Percentiles rank a stretch among this genome's conserved stretches.
phyloP scores from a whole-genome alignment of 768 basidiomycete species.

The Auricularia sp. region DNA sequence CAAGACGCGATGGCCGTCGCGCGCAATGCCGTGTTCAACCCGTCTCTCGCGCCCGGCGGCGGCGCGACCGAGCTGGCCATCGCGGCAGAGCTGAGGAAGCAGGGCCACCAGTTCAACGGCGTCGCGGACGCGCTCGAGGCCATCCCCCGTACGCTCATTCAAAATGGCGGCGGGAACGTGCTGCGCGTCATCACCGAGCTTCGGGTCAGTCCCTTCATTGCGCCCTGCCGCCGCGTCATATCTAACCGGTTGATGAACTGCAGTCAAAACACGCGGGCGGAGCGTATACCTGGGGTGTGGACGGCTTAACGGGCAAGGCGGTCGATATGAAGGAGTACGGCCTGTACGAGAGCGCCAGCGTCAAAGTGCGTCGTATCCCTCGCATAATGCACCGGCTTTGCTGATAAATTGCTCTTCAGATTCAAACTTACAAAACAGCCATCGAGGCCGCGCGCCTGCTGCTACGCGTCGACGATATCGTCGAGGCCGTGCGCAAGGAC shows the following conservation, averaged over 20 bases:
- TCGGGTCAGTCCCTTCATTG: conserved; percentile 43
- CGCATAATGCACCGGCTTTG: not conserved
- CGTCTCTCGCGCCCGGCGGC: conserved; percentile 85
- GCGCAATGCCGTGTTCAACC: conserved; percentile 94
- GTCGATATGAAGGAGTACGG: conserved; percentile 94
- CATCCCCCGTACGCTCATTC: conserved; percentile 87
- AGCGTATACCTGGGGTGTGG: conserved; percentile 85
- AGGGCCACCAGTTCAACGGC: conserved; percentile 58
- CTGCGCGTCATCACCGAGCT: conserved; percentile 90
- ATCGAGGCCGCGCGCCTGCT: conserved; percentile 92
- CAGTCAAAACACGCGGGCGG: conserved; percentile 80
- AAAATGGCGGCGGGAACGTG: conserved; percentile 92
- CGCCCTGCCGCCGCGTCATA: not conserved
- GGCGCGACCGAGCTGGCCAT: conserved; percentile 99
- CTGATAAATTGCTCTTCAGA: conserved; percentile 27
- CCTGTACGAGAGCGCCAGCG: conserved; percentile 89
- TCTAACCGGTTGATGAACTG: not conserved
- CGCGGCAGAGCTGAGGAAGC: conserved; percentile 57
- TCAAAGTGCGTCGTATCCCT: conserved; percentile 49
- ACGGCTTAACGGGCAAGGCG: conserved; percentile 92
- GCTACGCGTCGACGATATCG: conserved; percentile 88
- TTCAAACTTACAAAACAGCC: conserved; percentile 94
- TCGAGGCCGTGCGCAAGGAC: conserved; percentile 77
- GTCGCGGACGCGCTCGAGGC: conserved; percentile 97
- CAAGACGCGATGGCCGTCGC: conserved; percentile 97